Conservation (phyloP, 73 alveolate species). For the Paramecium bursaria region DNA sequence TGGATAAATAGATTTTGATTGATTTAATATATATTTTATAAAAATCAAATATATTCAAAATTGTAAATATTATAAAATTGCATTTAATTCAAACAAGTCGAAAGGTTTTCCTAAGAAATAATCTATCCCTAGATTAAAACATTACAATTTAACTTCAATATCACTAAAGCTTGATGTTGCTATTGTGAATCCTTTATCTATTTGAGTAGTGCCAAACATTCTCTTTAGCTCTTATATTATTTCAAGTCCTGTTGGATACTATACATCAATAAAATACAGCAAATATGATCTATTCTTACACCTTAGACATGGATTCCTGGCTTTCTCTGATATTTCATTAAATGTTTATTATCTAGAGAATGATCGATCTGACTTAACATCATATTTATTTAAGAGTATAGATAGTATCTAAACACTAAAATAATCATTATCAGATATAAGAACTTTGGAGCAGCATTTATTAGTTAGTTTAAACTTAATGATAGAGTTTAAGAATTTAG, state of each 20-base stretch:
- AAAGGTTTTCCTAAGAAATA: conserved; percentile 50
- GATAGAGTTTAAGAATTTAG: conserved; percentile 17
- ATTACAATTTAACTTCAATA: conserved; percentile 23
- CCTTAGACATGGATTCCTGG: conserved; percentile 38
- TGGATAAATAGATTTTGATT: no score
- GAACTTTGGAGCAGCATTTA: conserved; percentile 48
- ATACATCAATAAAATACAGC: conserved; percentile 29
- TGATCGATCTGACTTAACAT: conserved; percentile 18
- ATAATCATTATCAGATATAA: conserved; percentile 49
- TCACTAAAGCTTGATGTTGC: conserved; percentile 50
- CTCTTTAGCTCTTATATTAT: conserved; percentile 19
- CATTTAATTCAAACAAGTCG: conserved; percentile 42
- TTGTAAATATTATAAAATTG: conserved; percentile 25
- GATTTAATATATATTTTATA: no score
- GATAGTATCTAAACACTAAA: neutral
- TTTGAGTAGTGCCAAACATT: neutral
- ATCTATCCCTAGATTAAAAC: conserved; percentile 42
- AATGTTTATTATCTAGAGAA: conserved; percentile 16
- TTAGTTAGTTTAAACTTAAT: conserved; percentile 24
- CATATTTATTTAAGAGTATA: conserved; percentile 36
- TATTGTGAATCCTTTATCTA: conserved; percentile 32
- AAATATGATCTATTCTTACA: conserved; percentile 41
- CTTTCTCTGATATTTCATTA: neutral
- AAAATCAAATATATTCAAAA: neutral
- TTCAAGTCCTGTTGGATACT: conserved; percentile 39